Percentiles rank a stretch among this genome's conserved stretches.
phyloP scores from a whole-genome alignment of 1,284 basidiomycete species.

The Mixia osmundae region DNA sequence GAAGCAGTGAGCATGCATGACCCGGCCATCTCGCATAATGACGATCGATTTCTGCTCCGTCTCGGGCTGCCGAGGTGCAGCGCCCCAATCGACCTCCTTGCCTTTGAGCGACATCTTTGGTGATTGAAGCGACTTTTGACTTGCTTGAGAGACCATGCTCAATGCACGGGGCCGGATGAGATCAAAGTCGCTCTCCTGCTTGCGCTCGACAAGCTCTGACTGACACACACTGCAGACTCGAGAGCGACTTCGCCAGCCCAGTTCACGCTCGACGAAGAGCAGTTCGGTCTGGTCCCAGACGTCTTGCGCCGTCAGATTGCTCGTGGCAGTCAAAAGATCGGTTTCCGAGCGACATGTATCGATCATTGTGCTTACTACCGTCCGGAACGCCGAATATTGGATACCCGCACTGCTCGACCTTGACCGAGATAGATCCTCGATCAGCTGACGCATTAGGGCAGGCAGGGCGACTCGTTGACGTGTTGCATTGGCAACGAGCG shows the following conservation, averaged over 20 bases:
- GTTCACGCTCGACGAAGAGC: conserved; percentile 19
- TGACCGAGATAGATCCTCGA: too few relatives aligned
- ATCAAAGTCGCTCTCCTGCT: conserved; percentile 14
- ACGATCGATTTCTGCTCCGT: neutral
- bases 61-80: neutral
- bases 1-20: neutral
- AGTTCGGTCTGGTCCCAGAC: conserved; percentile 45
- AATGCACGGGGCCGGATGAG: conserved; percentile 9
- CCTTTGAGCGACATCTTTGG: too few relatives aligned
- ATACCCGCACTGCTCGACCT: conserved; percentile 22
- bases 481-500: conserved; percentile 12
- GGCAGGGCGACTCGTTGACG: conserved; percentile 70
- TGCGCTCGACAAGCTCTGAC: conserved; percentile 3
- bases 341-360: conserved; percentile 78
- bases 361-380: conserved; percentile 76
- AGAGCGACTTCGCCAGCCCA: conserved; percentile 21
- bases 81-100: conserved; percentile 17
- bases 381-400: conserved; percentile 64
- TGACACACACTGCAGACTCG: neutral
- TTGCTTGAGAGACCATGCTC: conserved; percentile 14
- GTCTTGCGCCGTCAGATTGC: conserved; percentile 58
- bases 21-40: neutral
- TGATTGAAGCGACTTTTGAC: too few relatives aligned
- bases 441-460: conserved; percentile 65
- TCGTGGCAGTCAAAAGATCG: conserved; percentile 71